phyloP scores from a whole-genome alignment of 371 early-diverging fungal genomes.

The Capniomyces stellatus region DNA sequence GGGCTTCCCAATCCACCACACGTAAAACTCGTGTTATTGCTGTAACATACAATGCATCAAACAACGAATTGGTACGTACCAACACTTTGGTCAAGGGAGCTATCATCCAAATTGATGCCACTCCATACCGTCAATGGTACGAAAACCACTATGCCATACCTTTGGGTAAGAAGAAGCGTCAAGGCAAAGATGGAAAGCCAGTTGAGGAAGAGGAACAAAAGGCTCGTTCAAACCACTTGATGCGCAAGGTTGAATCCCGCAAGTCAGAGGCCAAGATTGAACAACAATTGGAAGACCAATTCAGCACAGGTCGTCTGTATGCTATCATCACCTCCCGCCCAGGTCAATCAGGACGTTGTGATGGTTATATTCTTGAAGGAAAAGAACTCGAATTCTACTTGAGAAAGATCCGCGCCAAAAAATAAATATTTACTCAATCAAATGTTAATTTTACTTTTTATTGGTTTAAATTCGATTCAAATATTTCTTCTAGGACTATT shows the following conservation, averaged over 20 bases:
- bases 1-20: conserved; percentile 88
- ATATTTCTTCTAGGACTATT: too few relatives aligned
- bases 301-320: conserved; percentile 91
- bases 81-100: conserved; percentile 99
- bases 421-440: too few relatives aligned
- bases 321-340: conserved; percentile 95
- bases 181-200: conserved; percentile 19
- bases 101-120: conserved; percentile 97
- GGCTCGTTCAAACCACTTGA: conserved; percentile 77
- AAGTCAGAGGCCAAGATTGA: conserved; percentile 70
- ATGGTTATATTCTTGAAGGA: conserved; percentile 99
- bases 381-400: conserved; percentile 95
- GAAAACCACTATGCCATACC: conserved; percentile 86
- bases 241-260: conserved; percentile 75
- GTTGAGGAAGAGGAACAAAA: conserved; percentile 26
- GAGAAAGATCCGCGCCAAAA: conserved; percentile 71
- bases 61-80: conserved; percentile 99
- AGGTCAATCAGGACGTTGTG: conserved; percentile 96
- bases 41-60: conserved; percentile 99
- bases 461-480: too few relatives aligned
- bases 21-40: conserved; percentile 92
- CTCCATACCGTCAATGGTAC: conserved; percentile 98
- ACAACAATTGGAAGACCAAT: conserved; percentile 80
- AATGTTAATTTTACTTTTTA: too few relatives aligned
- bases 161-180: conserved; percentile 76